Evolutionary conservation across 345 rosid species (phyloP), one percentile per base, ranked within the genome.

Genomic region (Citrus maxima): DNA sequence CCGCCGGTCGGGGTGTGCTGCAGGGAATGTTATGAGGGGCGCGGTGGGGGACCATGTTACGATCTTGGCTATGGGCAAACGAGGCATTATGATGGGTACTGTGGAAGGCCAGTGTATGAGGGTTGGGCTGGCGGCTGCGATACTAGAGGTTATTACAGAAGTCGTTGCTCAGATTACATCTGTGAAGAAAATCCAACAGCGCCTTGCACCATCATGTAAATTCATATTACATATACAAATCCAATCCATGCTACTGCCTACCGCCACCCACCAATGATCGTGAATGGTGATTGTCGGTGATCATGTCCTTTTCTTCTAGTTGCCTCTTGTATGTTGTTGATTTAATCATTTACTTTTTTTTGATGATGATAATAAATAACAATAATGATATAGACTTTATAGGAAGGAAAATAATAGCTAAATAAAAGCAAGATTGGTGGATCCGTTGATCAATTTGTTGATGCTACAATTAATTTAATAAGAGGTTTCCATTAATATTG

Each of bases 81-180:
- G 42, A 46, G 80, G 54, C 60, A 16, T 22, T 67, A 51, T 6
- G 82, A 76, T 61, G 83, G 81, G 12, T 80, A 80, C 12, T 86
- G 80, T 58, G 92, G 91, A 14, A 67, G 93, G 79, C 91, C 88
- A 0, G 92, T 91, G 49, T 93, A 84, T 34, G 89, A 91, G 4
- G 84, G 92, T 73, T 88, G 89, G 88, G 90, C 91, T 0, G 79
- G 88, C 24, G 89, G 90, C 3, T 85, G 87, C 59, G 80, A 84
- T 55, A 42, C 24, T 77, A 49, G 74, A n/a, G 73, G 64, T 6
- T 67, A 67, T 6, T 63, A 67, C 58, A 70, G 8, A 66, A 74
- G 76, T 19, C 69, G 85, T 24, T 85, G 88, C 35, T 18, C 27
- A 10, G 90, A 89, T 63, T 88, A 83, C 81, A 78, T 86, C 51